Percentiles rank a stretch among this genome's conserved stretches.
Conservation (phyloP, 352 stramenopile species). For the Globisporangium camurandrum region DNA sequence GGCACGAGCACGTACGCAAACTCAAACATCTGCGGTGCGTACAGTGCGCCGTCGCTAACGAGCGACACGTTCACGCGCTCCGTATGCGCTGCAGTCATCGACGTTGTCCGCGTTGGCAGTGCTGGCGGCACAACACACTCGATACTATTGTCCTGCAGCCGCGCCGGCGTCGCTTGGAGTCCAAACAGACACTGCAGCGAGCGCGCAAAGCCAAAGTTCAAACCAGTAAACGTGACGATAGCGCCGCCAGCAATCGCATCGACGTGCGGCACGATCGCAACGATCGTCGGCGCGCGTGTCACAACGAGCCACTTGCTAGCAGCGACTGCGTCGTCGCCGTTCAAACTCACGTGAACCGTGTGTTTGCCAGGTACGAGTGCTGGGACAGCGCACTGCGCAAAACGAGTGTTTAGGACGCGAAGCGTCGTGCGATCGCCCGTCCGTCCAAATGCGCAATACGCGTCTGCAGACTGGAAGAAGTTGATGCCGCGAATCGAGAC, state of each 20-base stretch:
- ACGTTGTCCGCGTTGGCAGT: too few species aligned
- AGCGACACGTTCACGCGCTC: conserved; percentile 24
- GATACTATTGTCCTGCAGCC: conserved; percentile 17
- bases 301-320: conserved; percentile 18
- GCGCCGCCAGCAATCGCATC: conserved; percentile 26
- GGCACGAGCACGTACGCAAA: conserved; percentile 23
- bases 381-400: conserved; percentile 24
- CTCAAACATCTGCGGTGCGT: conserved; percentile 20
- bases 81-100: not conserved
- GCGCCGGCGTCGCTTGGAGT: conserved; percentile 10
- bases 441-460: conserved; percentile 22
- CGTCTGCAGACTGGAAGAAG: conserved; percentile 17
- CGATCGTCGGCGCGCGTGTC: conserved; percentile 14
- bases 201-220: conserved; percentile 21
- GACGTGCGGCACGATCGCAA: conserved; percentile 20
- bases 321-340: conserved; percentile 12
- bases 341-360: conserved; percentile 23
- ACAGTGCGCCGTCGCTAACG: conserved; percentile 8
- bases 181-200: conserved; percentile 34
- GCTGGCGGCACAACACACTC: conserved; percentile 18
- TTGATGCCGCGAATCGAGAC: conserved; percentile 23
- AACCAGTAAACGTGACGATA: conserved; percentile 20
- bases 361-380: conserved; percentile 14
- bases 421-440: conserved; percentile 4
- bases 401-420: conserved; percentile 9